These are phyloP conservation scores for Sporothrix curviconia DNA, from an alignment of 2,329 filamentous ascomycete genomes.

Conservation along the genomic window DNA sequence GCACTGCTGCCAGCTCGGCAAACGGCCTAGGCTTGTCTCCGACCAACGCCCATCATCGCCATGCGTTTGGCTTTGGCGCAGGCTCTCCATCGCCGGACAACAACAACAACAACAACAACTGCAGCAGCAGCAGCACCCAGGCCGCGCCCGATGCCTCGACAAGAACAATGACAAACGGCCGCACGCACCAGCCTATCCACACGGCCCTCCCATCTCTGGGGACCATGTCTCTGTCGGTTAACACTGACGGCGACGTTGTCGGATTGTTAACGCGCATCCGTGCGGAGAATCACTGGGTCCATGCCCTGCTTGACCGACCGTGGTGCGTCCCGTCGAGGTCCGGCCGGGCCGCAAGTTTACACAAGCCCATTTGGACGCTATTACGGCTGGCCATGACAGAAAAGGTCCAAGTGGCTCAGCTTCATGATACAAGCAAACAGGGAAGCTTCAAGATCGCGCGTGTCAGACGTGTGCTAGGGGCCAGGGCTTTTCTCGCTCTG, in stretches of 20 bases:
- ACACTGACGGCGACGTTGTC: slow-evolving; percentile 33
- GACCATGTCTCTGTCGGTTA: slow-evolving; percentile 30
- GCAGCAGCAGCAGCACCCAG: background rate
- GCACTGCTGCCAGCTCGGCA: background rate
- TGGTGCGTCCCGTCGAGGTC: slow-evolving; percentile 36
- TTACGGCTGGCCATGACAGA: slow-evolving; percentile 36
- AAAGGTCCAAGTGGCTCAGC: slow-evolving; percentile 40
- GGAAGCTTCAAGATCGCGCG: slow-evolving; percentile 33
- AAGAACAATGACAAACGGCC: background rate
- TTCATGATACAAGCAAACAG: slow-evolving; percentile 46
- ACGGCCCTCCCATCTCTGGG: background rate
- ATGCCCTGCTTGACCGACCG: slow-evolving; percentile 31
- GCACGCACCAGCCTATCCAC: background rate
- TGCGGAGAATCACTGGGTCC: slow-evolving; percentile 35
- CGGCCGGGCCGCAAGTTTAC: slow-evolving; percentile 38
- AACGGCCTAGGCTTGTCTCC: too few relatives aligned
- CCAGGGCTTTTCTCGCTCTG: slow-evolving; percentile 40
- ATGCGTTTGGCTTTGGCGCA: too few relatives aligned
- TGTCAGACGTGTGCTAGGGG: slow-evolving; percentile 38
- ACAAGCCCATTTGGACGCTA: slow-evolving; percentile 31
- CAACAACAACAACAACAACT: background rate
- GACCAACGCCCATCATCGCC: too few relatives aligned
- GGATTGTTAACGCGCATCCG: slow-evolving; percentile 33
- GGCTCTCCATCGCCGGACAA: too few relatives aligned
- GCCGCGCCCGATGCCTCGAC: background rate